Evolutionary conservation across 1,284 basidiomycete species (phyloP).

Genomic region (Porogramme epimiltina): DNA sequence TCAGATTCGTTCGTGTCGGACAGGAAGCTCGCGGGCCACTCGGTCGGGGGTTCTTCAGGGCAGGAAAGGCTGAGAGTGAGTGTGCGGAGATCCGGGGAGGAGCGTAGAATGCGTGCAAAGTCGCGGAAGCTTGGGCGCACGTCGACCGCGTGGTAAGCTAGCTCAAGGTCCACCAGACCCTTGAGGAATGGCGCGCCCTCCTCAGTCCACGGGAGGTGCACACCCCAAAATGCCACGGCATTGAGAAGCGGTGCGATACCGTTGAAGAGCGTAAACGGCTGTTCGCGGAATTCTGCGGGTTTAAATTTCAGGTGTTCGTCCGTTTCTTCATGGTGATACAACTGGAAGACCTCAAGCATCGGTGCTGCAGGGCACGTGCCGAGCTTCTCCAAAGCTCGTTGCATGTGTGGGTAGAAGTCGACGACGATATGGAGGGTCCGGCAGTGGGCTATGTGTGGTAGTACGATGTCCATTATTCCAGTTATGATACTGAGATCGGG

Average conservation of each 20-base stretch:
- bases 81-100: constrained; percentile 47
- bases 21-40: constrained; percentile 37
- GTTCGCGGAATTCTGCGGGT: constrained; percentile 42
- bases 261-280: constrained; percentile 43
- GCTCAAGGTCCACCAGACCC: constrained; percentile 51
- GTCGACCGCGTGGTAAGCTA: constrained; percentile 57
- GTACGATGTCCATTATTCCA: constrained; percentile 47
- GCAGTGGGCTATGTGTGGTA: constrained; percentile 51
- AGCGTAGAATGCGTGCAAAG: constrained; percentile 52
- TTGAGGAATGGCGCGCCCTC: constrained; percentile 48
- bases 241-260: constrained; percentile 49
- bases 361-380: constrained; percentile 50
- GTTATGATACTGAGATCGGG: constrained; percentile 43
- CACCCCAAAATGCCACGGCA: constrained; percentile 62
- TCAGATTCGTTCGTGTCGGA: background rate
- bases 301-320: constrained; percentile 50
- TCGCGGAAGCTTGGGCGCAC: constrained; percentile 52
- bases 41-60: constrained; percentile 36
- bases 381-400: constrained; percentile 48
- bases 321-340: constrained; percentile 62
- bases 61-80: constrained; percentile 60
- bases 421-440: constrained; percentile 58
- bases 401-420: constrained; percentile 55
- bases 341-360: constrained; percentile 57
- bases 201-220: constrained; percentile 55